Conservation (phyloP, 1,284 basidiomycete species). For the Marasmius fiardii region DNA sequence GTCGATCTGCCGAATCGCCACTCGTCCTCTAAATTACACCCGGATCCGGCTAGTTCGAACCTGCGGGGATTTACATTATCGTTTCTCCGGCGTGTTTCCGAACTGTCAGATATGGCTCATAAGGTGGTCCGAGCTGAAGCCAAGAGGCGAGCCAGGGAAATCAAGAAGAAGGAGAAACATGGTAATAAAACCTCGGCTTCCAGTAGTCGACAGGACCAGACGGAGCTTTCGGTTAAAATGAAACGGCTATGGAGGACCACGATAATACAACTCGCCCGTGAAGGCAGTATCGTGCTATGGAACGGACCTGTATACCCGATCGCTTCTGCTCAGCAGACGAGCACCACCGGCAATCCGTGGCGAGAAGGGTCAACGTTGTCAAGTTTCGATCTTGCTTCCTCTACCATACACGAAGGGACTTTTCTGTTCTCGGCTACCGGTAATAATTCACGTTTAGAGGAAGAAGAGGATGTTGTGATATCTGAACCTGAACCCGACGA, state of each 20-base stretch:
- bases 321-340: constrained; percentile 10
- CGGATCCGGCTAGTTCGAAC: constrained; percentile 19
- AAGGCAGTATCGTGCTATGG: constrained; percentile 68
- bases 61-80: constrained; percentile 63
- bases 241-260: constrained; percentile 64
- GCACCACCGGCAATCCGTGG: constrained; percentile 24
- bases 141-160: constrained; percentile 44
- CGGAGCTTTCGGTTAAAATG: constrained; percentile 34
- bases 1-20: not conserved
- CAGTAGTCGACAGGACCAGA: not conserved
- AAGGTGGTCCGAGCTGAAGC: constrained; percentile 58
- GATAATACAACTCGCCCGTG: constrained; percentile 57
- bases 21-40: not conserved
- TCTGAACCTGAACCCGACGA: constrained; percentile 61
- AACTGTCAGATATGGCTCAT: constrained; percentile 56
- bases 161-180: constrained; percentile 34
- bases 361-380: constrained; percentile 39
- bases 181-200: not conserved
- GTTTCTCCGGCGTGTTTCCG: constrained; percentile 70
- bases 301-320: constrained; percentile 46
- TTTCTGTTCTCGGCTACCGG: constrained; percentile 11
- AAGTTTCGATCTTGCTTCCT: constrained; percentile 22
- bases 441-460: constrained; percentile 23
- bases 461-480: constrained; percentile 40
- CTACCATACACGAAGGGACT: constrained; percentile 14